Evolutionary conservation across 306 rosid species (phyloP).

Genomic region (Psophocarpus tetragonolobus): DNA sequence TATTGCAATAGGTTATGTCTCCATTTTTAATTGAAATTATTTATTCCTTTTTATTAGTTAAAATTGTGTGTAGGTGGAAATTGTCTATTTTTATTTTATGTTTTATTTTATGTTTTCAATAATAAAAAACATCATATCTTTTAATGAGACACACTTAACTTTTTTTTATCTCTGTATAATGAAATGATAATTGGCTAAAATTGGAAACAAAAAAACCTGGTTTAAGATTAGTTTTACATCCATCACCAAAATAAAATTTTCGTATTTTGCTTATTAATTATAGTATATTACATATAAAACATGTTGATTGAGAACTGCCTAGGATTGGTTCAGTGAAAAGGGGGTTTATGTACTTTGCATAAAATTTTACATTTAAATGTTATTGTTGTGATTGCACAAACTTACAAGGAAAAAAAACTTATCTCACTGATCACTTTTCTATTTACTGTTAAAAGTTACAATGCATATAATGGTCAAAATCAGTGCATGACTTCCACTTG

Average conservation of each 20-base stretch:
- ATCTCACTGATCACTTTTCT: background rate
- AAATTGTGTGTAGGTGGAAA: too few species aligned
- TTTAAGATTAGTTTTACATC: background rate
- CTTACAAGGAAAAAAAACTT: too few species aligned
- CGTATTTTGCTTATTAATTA: constrained; percentile 6
- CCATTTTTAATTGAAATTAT: too few species aligned
- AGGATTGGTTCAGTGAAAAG: too few species aligned
- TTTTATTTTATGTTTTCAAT: too few species aligned
- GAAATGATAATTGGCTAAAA: background rate
- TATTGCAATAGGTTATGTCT: background rate
- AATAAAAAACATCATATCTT: too few species aligned
- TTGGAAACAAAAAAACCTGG: background rate
- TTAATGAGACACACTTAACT: too few species aligned
- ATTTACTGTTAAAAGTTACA: background rate
- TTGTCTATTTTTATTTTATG: too few species aligned
- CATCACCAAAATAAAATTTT: background rate
- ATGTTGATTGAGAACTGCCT: background rate
- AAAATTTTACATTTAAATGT: too few species aligned
- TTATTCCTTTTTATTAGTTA: too few species aligned
- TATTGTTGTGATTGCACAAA: too few species aligned
- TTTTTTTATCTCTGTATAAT: background rate
- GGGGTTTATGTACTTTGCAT: too few species aligned
- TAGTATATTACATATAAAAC: background rate
- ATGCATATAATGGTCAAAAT: background rate
- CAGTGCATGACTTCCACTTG: constrained; percentile 1